A percentile compares a stretch with the other conserved stretches of the same genome.
Conservation (phyloP, 176 grass and related monocot genomes). For the Poa pratensis region DNA sequence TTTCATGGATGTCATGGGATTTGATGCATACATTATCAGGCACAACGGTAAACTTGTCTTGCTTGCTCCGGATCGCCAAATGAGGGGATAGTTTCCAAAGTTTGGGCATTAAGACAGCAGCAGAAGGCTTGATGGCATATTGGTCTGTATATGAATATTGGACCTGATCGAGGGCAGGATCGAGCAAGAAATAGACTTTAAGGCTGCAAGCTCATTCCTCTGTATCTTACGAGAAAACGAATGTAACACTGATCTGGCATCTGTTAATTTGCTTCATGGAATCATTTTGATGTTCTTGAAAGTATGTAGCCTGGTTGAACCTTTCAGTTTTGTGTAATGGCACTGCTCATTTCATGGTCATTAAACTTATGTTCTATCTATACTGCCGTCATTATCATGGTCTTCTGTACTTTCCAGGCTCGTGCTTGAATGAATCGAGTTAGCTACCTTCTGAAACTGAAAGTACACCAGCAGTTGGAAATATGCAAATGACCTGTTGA, state of each 20-base stretch:
- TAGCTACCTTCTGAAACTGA: neutral
- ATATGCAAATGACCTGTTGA: too few species aligned
- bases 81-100: neutral
- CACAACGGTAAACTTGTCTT: neutral
- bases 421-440: neutral
- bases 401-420: neutral
- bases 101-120: neutral
- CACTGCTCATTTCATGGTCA: conserved; percentile 1
- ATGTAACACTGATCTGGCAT: neutral
- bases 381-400: neutral
- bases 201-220: neutral
- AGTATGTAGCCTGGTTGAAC: neutral
- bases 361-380: neutral
- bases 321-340: neutral
- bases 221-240: neutral
- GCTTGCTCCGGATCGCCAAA: neutral
- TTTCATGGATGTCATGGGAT: neutral
- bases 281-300: neutral
- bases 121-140: neutral
- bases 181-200: neutral
- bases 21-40: neutral
- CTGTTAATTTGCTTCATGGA: neutral
- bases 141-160: neutral
- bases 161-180: neutral
- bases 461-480: neutral